These are phyloP conservation scores for Boletus sp. DNA, from an alignment of 768 basidiomycete genomes.

Conservation along the genomic window DNA sequence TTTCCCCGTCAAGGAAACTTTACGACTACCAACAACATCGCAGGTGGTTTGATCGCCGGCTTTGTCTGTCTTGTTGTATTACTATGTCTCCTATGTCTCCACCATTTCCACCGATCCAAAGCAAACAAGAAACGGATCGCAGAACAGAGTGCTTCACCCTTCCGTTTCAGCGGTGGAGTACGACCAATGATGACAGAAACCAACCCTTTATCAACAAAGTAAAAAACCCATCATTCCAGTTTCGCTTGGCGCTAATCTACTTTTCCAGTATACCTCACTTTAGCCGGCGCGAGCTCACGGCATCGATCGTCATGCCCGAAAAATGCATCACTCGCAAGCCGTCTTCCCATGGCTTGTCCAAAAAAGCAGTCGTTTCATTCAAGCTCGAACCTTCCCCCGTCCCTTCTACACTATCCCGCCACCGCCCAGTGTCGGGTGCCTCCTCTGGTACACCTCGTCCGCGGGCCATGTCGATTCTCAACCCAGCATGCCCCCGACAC, in stretches of 20 bases:
- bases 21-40: conserved; percentile 36
- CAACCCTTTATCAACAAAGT: conserved; percentile 12
- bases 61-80: conserved; percentile 22
- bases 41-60: conserved; percentile 40
- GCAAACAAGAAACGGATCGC: conserved; percentile 35
- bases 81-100: conserved; percentile 33
- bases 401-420: conserved; percentile 36
- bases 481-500: conserved; percentile 25
- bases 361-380: conserved; percentile 38
- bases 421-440: neutral
- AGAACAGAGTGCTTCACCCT: conserved; percentile 40
- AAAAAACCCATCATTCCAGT: neutral
- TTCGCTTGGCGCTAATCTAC: neutral
- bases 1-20: conserved; percentile 4
- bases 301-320: conserved; percentile 52
- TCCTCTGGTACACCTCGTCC: conserved; percentile 15
- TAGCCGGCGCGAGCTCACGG: conserved; percentile 43
- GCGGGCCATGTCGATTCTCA: conserved; percentile 18
- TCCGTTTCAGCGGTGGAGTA: conserved; percentile 17
- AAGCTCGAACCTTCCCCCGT: conserved; percentile 39
- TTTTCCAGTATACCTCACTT: conserved; percentile 26
- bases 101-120: conserved; percentile 42
- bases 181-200: conserved; percentile 8
- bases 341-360: conserved; percentile 42
- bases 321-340: conserved; percentile 39